Conservation (phyloP, 305 asterid genomes). For the Solanum chacoense region DNA sequence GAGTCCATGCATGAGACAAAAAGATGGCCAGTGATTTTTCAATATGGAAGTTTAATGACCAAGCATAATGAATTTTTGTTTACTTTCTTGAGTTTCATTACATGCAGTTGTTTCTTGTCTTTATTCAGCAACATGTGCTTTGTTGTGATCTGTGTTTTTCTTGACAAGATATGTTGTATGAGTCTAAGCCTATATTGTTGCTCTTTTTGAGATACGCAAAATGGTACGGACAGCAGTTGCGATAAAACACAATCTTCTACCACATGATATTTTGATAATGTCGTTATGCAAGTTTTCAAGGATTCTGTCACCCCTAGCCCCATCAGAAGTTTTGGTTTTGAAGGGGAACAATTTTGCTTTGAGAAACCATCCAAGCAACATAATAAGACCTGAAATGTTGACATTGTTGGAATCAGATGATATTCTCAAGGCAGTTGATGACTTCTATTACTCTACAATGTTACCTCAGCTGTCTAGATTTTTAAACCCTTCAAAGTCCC, state of each 20-base stretch:
- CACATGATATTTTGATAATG: slow-evolving; percentile 46
- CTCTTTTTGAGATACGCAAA: slow-evolving; percentile 62
- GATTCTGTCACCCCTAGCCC: slow-evolving; percentile 75
- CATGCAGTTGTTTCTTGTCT: not conserved
- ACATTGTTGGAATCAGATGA: slow-evolving; percentile 73
- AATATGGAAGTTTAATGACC: not conserved
- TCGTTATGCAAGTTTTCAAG: slow-evolving; percentile 74
- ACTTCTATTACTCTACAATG: slow-evolving; percentile 52
- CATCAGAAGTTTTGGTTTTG: slow-evolving; percentile 75
- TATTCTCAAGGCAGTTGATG: slow-evolving; percentile 47
- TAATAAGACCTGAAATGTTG: slow-evolving; percentile 70
- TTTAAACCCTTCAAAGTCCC: slow-evolving; percentile 48
- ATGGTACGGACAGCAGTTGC: slow-evolving; percentile 91
- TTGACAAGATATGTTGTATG: not conserved
- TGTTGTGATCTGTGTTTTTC: not conserved
- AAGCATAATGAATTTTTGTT: not conserved
- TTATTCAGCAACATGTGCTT: not conserved
- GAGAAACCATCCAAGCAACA: slow-evolving; percentile 58
- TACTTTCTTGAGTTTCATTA: not conserved
- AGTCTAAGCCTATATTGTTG: slow-evolving; percentile 9
- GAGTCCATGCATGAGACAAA: not conserved
- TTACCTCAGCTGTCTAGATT: slow-evolving; percentile 52
- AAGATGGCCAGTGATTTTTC: not conserved
- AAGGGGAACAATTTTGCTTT: slow-evolving; percentile 57
- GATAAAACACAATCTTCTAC: slow-evolving; percentile 58